Base-by-base conservation (phyloP, 2,329 filamentous ascomycete species). In the Curvularia sp. region DNA sequence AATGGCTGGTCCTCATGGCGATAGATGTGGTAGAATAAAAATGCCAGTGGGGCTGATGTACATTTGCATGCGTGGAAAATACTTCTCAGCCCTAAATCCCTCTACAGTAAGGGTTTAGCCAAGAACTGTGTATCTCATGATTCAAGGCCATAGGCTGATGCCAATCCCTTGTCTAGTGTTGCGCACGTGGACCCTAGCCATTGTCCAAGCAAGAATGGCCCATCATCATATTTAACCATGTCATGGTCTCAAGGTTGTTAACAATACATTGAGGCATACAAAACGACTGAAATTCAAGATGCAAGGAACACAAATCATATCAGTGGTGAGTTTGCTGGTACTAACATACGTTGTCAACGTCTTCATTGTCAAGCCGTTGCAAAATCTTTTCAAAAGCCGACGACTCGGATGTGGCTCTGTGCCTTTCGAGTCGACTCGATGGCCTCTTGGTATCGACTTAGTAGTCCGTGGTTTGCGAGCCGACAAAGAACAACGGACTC, bases 401-500 rank as follows among this genome's bases (percentile, higher is more conserved):
- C 20, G 28, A 5, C 49, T 57, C 5, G 35, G 49, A 48, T 57
- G 55, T 35, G 49, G 55, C 15, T 18, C 49, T 12, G 43, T 57
- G 2, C 49, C 35, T 43, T 9, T 31, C 1, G 55, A 57, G 33
- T 49, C 35, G 2, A 42, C 35, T 20, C 28, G 28, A 47, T 53
- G 43, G 26, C 55, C 49, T 33, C 35, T 57, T 5, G 55, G 55
- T 4, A 48, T 57, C 33, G 49, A 57, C 20, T 42, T 31, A 4
- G 35, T 57, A 33, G 26, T 26, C 26, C 49, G 43, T 5, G 15
- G 26, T 13, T 20, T 57, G 8, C 33, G 7, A 39, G 55, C 55
- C 28, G 55, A 57, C 20, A 26, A 20, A 41, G 55, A 57, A 26
- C 55, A 57, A 53, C 18, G 49, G 20, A 57, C 49, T 3, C 55